Base-by-base conservation (phyloP, 805 yeast genomes). In the Schizosaccharomyces lindneri region DNA sequence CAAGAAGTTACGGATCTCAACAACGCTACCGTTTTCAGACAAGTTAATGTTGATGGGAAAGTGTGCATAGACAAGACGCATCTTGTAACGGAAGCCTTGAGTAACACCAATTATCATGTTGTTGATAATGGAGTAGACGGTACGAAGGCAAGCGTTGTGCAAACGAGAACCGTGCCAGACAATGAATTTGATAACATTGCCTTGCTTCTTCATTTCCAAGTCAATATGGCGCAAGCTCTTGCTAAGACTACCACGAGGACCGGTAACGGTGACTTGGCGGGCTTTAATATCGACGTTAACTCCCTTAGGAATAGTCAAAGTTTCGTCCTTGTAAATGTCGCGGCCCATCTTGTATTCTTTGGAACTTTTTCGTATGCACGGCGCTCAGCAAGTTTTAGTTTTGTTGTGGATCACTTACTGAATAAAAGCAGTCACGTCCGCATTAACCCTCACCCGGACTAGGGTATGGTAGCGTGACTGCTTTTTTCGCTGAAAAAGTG, bases 21-120 rank as follows among this genome's bases (percentile, higher is more conserved):
- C 85, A 73, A 73, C 81, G 67, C 80, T 77, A 64, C 90, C 90
- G 72, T 80, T 79, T 68, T 85, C 87, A 74, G 85, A 75, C 69
- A 88, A 76, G 81, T 89, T 90, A 70, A 93, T 96, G 79, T 93
- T 93, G 79, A 94, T 93, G 77, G 98, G 99, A 95, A 93, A 93
- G 87, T 93, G 98, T 84, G 98, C 99, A 76, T 90, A 94, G 68
- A 93, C 98, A 78, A 87, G 89, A 83, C 97, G 88, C 97, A 93
- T 85, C 86, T 93, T 93, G 93, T 93, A 93, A 80, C 86, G 83
- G 95, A 79, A 90, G 41, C 67, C 66, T 63, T 36, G 83, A 76
- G 98, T 93, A 75, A 93, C 98, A 85, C 99, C 99, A 70, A 85
- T 86, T 79, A 93, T 77, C 83, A 93, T 78, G 86, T 93, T 93